Evolutionary conservation across 2,329 filamentous ascomycete genomes (phyloP).

Genomic region (Aspergillus udagawae): DNA sequence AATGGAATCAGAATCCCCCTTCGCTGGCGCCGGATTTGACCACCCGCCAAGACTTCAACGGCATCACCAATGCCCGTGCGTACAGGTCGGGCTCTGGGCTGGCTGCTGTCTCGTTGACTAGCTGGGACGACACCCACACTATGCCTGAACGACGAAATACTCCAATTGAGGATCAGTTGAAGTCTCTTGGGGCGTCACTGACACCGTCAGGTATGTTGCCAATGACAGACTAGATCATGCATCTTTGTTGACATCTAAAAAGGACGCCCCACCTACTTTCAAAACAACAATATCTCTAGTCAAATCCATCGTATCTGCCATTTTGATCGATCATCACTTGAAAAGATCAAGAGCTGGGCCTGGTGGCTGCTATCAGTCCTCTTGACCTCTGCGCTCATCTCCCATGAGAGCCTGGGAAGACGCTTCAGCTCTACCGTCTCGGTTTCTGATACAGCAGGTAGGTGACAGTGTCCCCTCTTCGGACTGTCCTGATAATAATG

Average conservation of each 20-base stretch:
- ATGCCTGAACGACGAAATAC: not conserved
- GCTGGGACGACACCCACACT: not conserved
- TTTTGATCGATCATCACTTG: slow-evolving; percentile 3
- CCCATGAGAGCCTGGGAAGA: slow-evolving; percentile 13
- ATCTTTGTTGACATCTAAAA: not conserved
- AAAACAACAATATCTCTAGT: slow-evolving; percentile 2
- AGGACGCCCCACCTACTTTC: slow-evolving; percentile 20
- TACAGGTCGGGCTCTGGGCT: slow-evolving; percentile 20
- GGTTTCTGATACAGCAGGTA: not conserved
- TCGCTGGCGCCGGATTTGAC: slow-evolving; percentile 48
- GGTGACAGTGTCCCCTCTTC: not conserved
- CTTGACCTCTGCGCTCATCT: slow-evolving; percentile 19
- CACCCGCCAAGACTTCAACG: slow-evolving; percentile 54
- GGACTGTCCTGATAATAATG: not conserved
- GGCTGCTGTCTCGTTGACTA: not conserved
- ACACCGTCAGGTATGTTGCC: slow-evolving; percentile 24
- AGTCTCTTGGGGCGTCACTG: slow-evolving; percentile 21
- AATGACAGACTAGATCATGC: not conserved
- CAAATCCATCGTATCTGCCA: not conserved
- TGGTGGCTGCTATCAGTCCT: slow-evolving; percentile 26
- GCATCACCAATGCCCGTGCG: slow-evolving; percentile 50
- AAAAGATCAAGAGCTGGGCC: slow-evolving; percentile 18
- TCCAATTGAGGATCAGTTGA: slow-evolving; percentile 2
- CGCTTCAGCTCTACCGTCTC: slow-evolving; percentile 4
- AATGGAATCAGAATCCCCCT: slow-evolving; percentile 54